A percentile compares a stretch with the other conserved stretches of the same genome.
Evolutionary conservation across 805 yeast species (phyloP).

Genomic region (Teunomyces kruisii): DNA sequence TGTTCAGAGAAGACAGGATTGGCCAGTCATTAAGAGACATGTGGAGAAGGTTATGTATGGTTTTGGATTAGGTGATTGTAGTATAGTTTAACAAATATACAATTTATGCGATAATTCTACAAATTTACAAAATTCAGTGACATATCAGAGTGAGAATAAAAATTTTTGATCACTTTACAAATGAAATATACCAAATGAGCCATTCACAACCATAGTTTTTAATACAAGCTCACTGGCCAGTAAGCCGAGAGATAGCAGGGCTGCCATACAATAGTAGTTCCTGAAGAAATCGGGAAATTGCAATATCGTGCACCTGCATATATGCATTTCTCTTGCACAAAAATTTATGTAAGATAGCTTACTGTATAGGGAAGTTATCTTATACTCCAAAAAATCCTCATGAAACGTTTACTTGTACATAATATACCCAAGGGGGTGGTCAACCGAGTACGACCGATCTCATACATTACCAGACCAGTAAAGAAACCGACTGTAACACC

Average conservation of each 20-base stretch:
- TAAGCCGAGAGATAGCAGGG: no score
- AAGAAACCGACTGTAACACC: background rate
- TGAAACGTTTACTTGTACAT: background rate
- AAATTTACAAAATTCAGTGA: background rate
- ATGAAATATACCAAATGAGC: no score
- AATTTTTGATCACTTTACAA: background rate
- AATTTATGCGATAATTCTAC: background rate
- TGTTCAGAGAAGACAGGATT: constrained; percentile 83
- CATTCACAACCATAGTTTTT: no score
- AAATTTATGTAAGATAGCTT: background rate
- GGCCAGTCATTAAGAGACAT: constrained; percentile 71
- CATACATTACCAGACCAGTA: background rate
- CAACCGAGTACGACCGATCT: background rate
- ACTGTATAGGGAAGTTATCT: background rate
- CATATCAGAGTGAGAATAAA: background rate
- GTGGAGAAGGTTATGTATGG: constrained; percentile 97
- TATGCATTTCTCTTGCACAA: background rate
- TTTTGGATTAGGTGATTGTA: constrained; percentile 76
- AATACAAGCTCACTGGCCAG: no score
- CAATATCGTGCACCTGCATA: background rate
- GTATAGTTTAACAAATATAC: constrained; percentile 39
- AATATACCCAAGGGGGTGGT: background rate
- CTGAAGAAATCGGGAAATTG: background rate
- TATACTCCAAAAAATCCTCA: background rate
- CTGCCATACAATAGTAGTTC: no score